Evolutionary conservation across 2,329 filamentous ascomycete genomes (phyloP), one percentile per base, ranked within the genome.

Genomic region (Aspergillus viridinutans): DNA sequence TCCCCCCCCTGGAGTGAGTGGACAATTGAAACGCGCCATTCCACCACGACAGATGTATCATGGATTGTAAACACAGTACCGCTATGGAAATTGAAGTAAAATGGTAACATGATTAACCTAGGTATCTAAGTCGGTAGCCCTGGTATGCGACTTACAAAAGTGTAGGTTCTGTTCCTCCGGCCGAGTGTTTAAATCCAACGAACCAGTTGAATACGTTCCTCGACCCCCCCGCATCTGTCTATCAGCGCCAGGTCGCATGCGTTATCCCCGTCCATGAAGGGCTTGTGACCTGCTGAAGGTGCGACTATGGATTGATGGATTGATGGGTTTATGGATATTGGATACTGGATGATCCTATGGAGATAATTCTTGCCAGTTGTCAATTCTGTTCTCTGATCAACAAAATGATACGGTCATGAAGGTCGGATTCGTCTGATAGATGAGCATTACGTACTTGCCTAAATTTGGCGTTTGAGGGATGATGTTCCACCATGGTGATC

Each of bases 141-240:
- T 35, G 32, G 32, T 35, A 35, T 35, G 40, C 40, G 7, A 43
- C 40, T 43, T n/a, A 3, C 14, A 10, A n/a, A 29, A 49, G 25
- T 25, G 23, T 12, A 10, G 10, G 28, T 10, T 10, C 28, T 29
- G 10, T 40, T 47, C 26, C 40, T 32, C 55, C 52, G 40, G 48
- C 55, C 52, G 54, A 64, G 56, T 53, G 57, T 45, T 53, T 51
- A 21, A n/a, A 17, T 25, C 49, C 50, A 28, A 47, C 51, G 49
- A 61, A 60, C 67, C 66, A 69, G 64, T 68, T 57, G 64, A 57
- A 58, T 55, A 57, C 54, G 64, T 66, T 69, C 64, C 66, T 68
- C 57, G 21, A 61, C 60, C 62, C 43, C 43, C 61, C 64, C 67
- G 63, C 64, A 61, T 62, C 32, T 17, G 14, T 14, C 32, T 38